Base-by-base conservation (phyloP, 192 early-diverging fungal species). In the Gaertneriomyces semiglobifer region DNA sequence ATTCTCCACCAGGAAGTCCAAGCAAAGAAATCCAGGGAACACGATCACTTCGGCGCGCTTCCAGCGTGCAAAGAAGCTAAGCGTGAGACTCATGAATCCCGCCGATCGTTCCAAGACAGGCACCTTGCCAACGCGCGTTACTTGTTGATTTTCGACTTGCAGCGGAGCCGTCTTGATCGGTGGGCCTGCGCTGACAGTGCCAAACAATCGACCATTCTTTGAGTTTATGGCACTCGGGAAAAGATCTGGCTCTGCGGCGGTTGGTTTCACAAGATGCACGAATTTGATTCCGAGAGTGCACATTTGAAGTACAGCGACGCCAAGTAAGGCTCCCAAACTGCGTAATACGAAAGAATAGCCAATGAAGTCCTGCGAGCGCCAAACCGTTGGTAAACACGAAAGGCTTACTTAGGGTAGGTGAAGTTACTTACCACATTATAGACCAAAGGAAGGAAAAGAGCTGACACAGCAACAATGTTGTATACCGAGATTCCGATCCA, bases 401-500 rank as follows among this genome's bases (percentile, higher is more conserved):
- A 50, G n/a, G n/a, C n/a, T n/a, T n/a, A n/a, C n/a, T n/a, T n/a
- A n/a, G n/a, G n/a, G n/a, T n/a, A n/a, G n/a, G 48, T 18, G 12
- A 1, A 50, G 48, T 12, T 2, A 33, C 48, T n/a, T 50, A 56
- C 55, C 55, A 11, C 11, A 33, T 33, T 56, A 33, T 18, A 56
- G 1, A 56, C 25, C 55, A 56, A 25, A 2, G 55, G 55, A 1
- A 56, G 55, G 25, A 56, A 56, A 11, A 56, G 55, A 1, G 55
- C 55, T 14, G 16, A 56, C 12, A 56, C 20, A 25, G 55, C 55
- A 56, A 56, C 55, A 12, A 56, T 56, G 25, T 56, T 56, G 55
- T 56, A 56, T 11, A 56, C 55, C 1, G 55, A 56, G 1, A 56
- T 33, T 11, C 55, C 55, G 3, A 56, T 56, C 55, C 55, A 56